A percentile compares a stretch with the other conserved stretches of the same genome.
Evolutionary conservation across 2,329 filamentous ascomycete species (phyloP).

Genomic region (Diaporthe citri): DNA sequence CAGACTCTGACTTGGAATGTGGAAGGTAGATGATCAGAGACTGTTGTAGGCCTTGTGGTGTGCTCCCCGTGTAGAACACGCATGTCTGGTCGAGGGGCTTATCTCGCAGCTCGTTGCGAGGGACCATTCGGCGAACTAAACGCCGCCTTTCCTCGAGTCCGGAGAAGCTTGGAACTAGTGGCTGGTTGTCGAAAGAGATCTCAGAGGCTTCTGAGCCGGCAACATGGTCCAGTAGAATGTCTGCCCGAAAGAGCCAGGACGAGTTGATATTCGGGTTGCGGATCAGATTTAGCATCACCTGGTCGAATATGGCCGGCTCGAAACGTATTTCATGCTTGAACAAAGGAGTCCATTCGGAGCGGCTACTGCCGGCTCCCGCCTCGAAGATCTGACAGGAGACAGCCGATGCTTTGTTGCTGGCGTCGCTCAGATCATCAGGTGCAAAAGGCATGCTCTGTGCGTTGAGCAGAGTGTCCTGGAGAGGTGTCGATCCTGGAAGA

Average conservation of each 20-base stretch:
- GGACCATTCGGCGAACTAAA: constrained; percentile 82
- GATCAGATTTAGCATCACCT: constrained; percentile 80
- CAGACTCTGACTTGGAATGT: constrained; percentile 70
- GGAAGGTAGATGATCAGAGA: constrained; percentile 83
- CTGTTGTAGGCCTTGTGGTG: constrained; percentile 48
- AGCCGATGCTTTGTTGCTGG: constrained; percentile 34
- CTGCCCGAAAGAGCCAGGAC: constrained; percentile 81
- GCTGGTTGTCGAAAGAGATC: constrained; percentile 42
- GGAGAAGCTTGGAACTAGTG: constrained; percentile 59
- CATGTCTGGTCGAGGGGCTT: constrained; percentile 85
- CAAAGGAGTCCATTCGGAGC: constrained; percentile 65
- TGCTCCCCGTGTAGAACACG: constrained; percentile 69
- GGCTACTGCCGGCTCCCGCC: constrained; percentile 51
- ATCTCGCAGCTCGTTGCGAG: constrained; percentile 84
- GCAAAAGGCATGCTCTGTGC: constrained; percentile 37
- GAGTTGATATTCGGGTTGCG: constrained; percentile 86
- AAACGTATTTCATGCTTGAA: constrained; percentile 72
- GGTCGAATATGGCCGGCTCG: constrained; percentile 70
- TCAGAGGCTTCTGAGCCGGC: constrained; percentile 44
- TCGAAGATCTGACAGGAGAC: constrained; percentile 37
- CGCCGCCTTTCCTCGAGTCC: constrained; percentile 67
- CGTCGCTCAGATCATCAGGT: constrained; percentile 35
- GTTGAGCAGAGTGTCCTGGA: constrained; percentile 2
- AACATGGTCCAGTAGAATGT: constrained; percentile 73
- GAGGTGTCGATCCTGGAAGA: not conserved